Evolutionary conservation across 768 basidiomycete species (phyloP), one percentile per base, ranked within the genome.

Genomic region (Boletellus sp.): DNA sequence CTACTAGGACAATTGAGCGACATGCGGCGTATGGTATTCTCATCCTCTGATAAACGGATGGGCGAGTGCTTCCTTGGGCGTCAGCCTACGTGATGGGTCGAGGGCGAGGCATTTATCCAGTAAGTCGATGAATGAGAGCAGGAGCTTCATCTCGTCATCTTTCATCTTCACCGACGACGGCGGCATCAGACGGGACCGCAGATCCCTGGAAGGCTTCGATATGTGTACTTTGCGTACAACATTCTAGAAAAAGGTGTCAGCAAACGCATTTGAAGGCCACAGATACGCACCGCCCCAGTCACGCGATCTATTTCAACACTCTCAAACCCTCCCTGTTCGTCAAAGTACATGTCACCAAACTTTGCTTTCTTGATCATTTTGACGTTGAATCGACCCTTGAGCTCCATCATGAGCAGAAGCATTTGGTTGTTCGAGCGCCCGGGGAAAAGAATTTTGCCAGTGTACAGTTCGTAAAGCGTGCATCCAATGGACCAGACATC

Each of bases 401-500:
- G 76, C 67, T 98, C 95, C 94, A 97, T 97, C 89, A 97, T 96
- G 49, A 90, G 81, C 48, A 93, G 76, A 17, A 98, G 75, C 95
- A 98, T 98, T 62, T 98, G 94, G 63, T 96, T 96, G 70, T 99
- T 98, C 16, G 90, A 90, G 34, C 92, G 83, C 12, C 95, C 95
- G 0, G 96, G 96, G 68, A 98, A 92, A 35, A 99, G 82, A 48
- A 98, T 98, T 74, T 96, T 97, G 67, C 92, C 93, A 2, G 93
- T 94, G 71, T 93, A 95, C 15, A 94, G 74, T 62, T 94, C 92
- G 63, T 91, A 95, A n/a, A 99, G 75, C 7, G 96, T 98, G 70
- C 95, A 98, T 2, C 94, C 96, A 51, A 95, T 85, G 9, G 94
- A 95, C 96, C 96, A 98, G 26, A 96, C 79, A 63, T 98, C 95